Evolutionary conservation across 495 filamentous ascomycete genomes (phyloP).

Genomic region (Penicillium psychrofluorescens): DNA sequence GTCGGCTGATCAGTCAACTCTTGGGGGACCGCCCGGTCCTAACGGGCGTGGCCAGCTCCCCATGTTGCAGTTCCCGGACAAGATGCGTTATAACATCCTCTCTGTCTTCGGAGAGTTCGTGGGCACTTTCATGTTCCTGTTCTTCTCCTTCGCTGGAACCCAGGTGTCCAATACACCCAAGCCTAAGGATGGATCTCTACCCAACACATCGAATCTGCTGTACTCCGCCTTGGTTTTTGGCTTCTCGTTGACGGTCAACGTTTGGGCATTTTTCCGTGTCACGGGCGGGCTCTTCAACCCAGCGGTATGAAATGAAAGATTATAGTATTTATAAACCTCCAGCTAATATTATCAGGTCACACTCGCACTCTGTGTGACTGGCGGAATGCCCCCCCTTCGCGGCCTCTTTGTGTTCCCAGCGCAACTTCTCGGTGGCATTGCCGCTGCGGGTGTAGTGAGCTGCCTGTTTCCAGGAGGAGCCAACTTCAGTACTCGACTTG

Average conservation of each 20-base stretch:
- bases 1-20: constrained; percentile 4
- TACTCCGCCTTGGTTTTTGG: constrained; percentile 71
- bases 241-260: constrained; percentile 69
- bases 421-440: constrained; percentile 53
- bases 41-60: constrained; percentile 23
- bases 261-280: constrained; percentile 80
- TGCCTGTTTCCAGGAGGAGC: constrained; percentile 56
- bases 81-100: constrained; percentile 44
- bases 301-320: constrained; percentile 35
- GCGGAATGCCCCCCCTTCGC: constrained; percentile 44
- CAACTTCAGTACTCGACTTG: constrained; percentile 53
- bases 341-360: constrained; percentile 39
- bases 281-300: constrained; percentile 80
- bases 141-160: constrained; percentile 73
- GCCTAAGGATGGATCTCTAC: constrained; percentile 23
- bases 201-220: constrained; percentile 45
- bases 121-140: constrained; percentile 77
- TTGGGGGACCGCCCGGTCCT: constrained; percentile 3
- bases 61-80: constrained; percentile 32
- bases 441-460: constrained; percentile 53
- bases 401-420: constrained; percentile 42
- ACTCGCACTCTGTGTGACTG: constrained; percentile 48
- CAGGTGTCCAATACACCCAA: constrained; percentile 58
- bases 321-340: neutral
- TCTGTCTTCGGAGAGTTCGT: constrained; percentile 64